Base-by-base conservation (phyloP, 805 yeast species). In the Lipomyces oligophaga region DNA sequence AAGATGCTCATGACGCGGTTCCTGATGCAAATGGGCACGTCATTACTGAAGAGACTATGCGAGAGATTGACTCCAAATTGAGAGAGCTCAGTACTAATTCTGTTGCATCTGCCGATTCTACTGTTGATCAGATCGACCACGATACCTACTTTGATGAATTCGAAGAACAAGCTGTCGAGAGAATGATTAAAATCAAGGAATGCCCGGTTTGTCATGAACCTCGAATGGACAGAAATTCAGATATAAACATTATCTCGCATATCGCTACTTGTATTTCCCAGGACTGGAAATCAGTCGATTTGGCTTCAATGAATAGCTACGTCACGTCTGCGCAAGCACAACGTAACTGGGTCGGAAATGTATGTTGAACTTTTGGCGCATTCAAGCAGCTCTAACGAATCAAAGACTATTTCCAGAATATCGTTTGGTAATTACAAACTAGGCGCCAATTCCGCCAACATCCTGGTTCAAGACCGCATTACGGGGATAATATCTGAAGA, bases 401-500 rank as follows among this genome's bases (percentile, higher is more conserved):
- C n/a, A n/a, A n/a, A n/a, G 50, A 76, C 85, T 2, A 69, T 89
- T 46, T 83, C 88, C 40, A 89, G 87, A 60, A 68, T 93, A 38
- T 85, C 93, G 0, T 88, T 86, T 61, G 98, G 98, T 0, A 83
- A 83, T 58, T 83, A 88, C 62, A 79, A 80, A 39, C 67, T 90
- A 30, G 97, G 97, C 2, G 80, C 82, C 20, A 86, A 90, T 61
- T 87, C 94, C 38, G 98, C 97, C 7, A 90, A 90, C 61, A 90
- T 93, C 25, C 70, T 93, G 40, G 97, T 90, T 2, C 97, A 93
- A 64, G 97, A 93, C 63, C 73, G 98, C 51, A 71, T 76, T 15
- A 82, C 96, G 0, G 98, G 98, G 0, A 75, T 85, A 37, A 79
- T 90, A n/a, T 66, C 84, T 60, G 97, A 90, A 63, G 98, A 90